Conservation (phyloP, 164 flowering plant species). For the Liriodendron chinense region DNA sequence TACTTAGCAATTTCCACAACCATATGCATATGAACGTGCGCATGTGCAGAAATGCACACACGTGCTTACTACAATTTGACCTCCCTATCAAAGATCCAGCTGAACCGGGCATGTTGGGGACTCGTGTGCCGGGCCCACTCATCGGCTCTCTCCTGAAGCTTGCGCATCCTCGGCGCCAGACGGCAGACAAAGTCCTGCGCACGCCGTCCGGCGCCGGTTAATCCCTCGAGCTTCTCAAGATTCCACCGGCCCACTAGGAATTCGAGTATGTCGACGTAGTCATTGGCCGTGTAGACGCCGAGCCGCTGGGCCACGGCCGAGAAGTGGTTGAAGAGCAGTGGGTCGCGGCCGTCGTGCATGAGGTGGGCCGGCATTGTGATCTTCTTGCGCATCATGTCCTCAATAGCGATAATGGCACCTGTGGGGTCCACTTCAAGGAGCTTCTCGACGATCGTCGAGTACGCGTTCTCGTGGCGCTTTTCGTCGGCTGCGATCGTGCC, state of each 20-base stretch:
- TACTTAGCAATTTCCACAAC: no score
- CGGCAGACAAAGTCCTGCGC: slow-evolving; percentile 52
- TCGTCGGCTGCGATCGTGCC: slow-evolving; percentile 43
- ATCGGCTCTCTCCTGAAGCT: slow-evolving; percentile 42
- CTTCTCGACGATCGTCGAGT: slow-evolving; percentile 22
- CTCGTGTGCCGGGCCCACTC: slow-evolving; percentile 21
- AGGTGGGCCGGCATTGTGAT: slow-evolving; percentile 58
- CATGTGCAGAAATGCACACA: slow-evolving; percentile 3
- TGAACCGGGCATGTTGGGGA: slow-evolving; percentile 26
- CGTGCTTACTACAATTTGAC: background rate
- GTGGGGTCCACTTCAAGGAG: slow-evolving; percentile 41
- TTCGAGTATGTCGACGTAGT: slow-evolving; percentile 51
- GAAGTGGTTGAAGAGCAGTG: slow-evolving; percentile 49
- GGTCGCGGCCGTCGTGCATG: slow-evolving; percentile 49
- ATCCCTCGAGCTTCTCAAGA: slow-evolving; percentile 37
- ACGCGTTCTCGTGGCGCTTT: slow-evolving; percentile 43
- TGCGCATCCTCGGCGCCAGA: slow-evolving; percentile 37
- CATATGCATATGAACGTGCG: no score
- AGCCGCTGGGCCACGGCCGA: slow-evolving; percentile 52
- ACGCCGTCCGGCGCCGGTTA: slow-evolving; percentile 35
- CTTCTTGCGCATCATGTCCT: slow-evolving; percentile 57
- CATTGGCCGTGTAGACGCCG: slow-evolving; percentile 57
- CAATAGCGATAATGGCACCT: slow-evolving; percentile 40
- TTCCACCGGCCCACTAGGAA: slow-evolving; percentile 49
- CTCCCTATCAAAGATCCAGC: slow-evolving; percentile 40